Evolutionary conservation across 163 green algal species (phyloP).

Genomic region (Prototheca wickerhamii): DNA sequence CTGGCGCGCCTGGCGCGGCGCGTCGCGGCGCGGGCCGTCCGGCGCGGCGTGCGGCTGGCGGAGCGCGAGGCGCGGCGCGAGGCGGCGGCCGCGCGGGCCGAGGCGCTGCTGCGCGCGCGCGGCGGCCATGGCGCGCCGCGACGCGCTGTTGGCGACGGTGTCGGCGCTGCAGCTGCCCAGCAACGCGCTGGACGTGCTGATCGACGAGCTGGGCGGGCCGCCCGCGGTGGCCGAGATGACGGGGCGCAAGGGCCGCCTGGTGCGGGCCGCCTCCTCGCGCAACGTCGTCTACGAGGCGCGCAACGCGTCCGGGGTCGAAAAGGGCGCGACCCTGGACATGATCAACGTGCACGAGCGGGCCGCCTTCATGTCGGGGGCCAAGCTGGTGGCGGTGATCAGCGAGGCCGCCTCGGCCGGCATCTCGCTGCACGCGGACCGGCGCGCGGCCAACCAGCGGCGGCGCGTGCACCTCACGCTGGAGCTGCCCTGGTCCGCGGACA

Average conservation of each 20-base stretch:
- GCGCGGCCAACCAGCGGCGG: slow-evolving; percentile 58
- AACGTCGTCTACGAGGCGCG: slow-evolving; percentile 15
- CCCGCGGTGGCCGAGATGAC: slow-evolving; percentile 54
- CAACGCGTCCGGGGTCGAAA: slow-evolving; percentile 13
- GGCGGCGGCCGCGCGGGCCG: too few relatives aligned
- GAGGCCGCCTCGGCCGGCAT: slow-evolving; percentile 72
- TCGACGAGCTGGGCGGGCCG: slow-evolving; percentile 75
- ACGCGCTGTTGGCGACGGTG: slow-evolving; percentile 11
- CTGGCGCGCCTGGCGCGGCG: too few relatives aligned
- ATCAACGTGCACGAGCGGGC: slow-evolving; percentile 56
- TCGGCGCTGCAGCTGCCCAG: slow-evolving; percentile 53
- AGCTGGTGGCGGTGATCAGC: slow-evolving; percentile 84
- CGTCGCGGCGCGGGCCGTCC: too few relatives aligned
- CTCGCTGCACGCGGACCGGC: slow-evolving; percentile 32
- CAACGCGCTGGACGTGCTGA: slow-evolving; percentile 79
- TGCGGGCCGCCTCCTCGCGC: slow-evolving; percentile 17
- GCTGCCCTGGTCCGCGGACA: slow-evolving; percentile 77
- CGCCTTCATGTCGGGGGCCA: slow-evolving; percentile 51
- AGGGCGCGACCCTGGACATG: slow-evolving; percentile 40
- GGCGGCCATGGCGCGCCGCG: slow-evolving; percentile 5
- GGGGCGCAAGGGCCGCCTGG: slow-evolving; percentile 58
- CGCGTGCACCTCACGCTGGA: slow-evolving; percentile 84
- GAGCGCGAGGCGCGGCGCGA: too few relatives aligned
- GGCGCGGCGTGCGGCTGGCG: too few relatives aligned
- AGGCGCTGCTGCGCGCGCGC: not conserved